Conservation (phyloP, 2,329 filamentous ascomycete genomes). For the Polytolypa hystricis region DNA sequence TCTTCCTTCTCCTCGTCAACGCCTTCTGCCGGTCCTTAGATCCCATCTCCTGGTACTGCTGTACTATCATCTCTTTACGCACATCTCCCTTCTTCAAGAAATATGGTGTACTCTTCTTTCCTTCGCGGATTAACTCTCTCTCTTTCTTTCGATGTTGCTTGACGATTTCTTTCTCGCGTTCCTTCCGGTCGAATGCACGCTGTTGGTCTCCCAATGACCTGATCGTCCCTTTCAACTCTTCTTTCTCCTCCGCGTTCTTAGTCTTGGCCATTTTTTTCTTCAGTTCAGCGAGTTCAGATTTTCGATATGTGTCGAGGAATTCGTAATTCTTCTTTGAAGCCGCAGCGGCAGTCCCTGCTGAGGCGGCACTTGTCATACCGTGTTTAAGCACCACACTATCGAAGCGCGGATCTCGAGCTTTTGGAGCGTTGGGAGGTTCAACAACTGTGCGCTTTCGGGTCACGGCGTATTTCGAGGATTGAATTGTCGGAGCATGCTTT, state of each 20-base stretch:
- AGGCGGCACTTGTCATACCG: constrained; percentile 22
- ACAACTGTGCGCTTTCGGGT: constrained; percentile 68
- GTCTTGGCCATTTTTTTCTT: constrained; percentile 54
- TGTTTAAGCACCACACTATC: constrained; percentile 47
- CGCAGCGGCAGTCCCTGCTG: constrained; percentile 36
- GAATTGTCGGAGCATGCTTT: constrained; percentile 81
- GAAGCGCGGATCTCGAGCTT: constrained; percentile 79
- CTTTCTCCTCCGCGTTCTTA: constrained; percentile 55
- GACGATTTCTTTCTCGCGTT: constrained; percentile 58
- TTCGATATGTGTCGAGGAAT: constrained; percentile 79
- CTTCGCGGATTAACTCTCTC: constrained; percentile 72
- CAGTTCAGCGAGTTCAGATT: constrained; percentile 68
- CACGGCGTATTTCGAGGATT: constrained; percentile 74
- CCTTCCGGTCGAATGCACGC: constrained; percentile 58
- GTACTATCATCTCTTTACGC: constrained; percentile 71
- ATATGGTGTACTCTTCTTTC: constrained; percentile 69
- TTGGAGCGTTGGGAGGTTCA: constrained; percentile 41
- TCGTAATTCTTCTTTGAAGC: constrained; percentile 61
- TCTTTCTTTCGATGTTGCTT: constrained; percentile 69
- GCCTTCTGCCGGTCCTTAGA: constrained; percentile 72
- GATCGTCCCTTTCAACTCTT: constrained; percentile 60
- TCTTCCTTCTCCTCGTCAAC: constrained; percentile 82
- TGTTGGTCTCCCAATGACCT: constrained; percentile 68
- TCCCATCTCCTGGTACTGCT: constrained; percentile 74
- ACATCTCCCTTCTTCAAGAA: constrained; percentile 87